These are phyloP conservation scores for Spatholobus suberectus DNA, from an alignment of 306 rosid genomes.

Conservation along the genomic window DNA sequence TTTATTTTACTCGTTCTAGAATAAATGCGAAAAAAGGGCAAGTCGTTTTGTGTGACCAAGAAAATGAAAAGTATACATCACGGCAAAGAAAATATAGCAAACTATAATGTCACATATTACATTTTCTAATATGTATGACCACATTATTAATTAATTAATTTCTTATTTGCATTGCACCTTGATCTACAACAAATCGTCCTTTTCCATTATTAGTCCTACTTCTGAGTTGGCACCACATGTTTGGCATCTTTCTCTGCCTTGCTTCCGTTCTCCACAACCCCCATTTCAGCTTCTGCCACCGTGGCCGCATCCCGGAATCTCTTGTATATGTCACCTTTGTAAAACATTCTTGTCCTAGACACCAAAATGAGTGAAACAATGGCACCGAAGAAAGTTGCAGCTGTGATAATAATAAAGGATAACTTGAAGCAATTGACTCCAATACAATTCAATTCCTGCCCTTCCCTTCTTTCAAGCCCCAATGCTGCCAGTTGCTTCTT, in stretches of 20 bases:
- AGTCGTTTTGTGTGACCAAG: conserved; percentile 5
- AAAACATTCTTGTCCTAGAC: conserved; percentile 61
- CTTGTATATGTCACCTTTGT: conserved; percentile 55
- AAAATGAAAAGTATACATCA: conserved; percentile 29
- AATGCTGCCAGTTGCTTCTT: conserved; percentile 42
- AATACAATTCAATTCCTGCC: conserved; percentile 49
- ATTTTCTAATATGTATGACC: background rate
- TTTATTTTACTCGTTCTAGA: background rate
- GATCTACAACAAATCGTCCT: background rate
- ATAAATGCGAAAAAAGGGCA: background rate
- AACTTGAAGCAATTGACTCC: conserved; percentile 50
- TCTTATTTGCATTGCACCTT: conserved; percentile 5
- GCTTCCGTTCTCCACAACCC: background rate
- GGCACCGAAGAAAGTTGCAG: conserved; percentile 52
- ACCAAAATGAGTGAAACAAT: conserved; percentile 52
- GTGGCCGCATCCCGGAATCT: conserved; percentile 26
- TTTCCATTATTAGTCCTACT: no score
- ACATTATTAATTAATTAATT: background rate
- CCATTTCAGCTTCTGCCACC: conserved; percentile 21
- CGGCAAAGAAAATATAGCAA: conserved; percentile 34
- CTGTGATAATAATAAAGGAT: conserved; percentile 54
- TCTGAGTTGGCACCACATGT: no score
- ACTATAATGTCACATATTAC: conserved; percentile 14
- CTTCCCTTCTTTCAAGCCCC: conserved; percentile 26
- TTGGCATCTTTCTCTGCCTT: background rate